Evolutionary conservation across 371 early-diverging fungal species (phyloP).

Genomic region (Mortierella sp.): DNA sequence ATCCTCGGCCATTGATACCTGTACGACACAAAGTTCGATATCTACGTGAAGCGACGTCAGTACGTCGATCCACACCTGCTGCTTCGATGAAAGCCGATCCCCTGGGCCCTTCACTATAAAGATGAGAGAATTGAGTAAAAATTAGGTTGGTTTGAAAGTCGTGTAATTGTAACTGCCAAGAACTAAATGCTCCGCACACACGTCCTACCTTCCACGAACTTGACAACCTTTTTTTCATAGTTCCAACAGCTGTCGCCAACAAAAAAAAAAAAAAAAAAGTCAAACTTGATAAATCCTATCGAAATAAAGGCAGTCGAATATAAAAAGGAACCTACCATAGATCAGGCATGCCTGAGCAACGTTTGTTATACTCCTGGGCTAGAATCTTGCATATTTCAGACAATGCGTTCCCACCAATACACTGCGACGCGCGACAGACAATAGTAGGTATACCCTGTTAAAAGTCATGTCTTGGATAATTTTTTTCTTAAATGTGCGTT

Average conservation of each 20-base stretch:
- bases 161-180: too few species aligned
- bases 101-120: conserved; percentile 78
- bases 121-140: conserved; percentile 2
- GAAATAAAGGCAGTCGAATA: not conserved
- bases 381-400: conserved; percentile 67
- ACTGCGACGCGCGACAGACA: conserved; percentile 48
- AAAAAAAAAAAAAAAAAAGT: not conserved
- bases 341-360: conserved; percentile 79
- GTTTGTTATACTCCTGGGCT: conserved; percentile 73
- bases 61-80: conserved; percentile 78
- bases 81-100: conserved; percentile 80
- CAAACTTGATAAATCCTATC: too few species aligned
- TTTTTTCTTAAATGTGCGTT: too few species aligned
- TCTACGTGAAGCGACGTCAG: conserved; percentile 62
- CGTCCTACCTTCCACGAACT: conserved; percentile 75
- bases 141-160: too few species aligned
- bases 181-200: too few species aligned
- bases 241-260: conserved; percentile 66
- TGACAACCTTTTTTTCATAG: conserved; percentile 60
- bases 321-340: conserved; percentile 61
- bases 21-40: conserved; percentile 76
- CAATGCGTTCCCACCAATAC: conserved; percentile 66
- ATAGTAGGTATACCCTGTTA: not conserved
- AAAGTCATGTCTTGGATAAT: not conserved
- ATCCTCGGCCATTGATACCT: conserved; percentile 64